phyloP scores from a whole-genome alignment of 805 yeast genomes.

The Clavispora santaluciae region DNA sequence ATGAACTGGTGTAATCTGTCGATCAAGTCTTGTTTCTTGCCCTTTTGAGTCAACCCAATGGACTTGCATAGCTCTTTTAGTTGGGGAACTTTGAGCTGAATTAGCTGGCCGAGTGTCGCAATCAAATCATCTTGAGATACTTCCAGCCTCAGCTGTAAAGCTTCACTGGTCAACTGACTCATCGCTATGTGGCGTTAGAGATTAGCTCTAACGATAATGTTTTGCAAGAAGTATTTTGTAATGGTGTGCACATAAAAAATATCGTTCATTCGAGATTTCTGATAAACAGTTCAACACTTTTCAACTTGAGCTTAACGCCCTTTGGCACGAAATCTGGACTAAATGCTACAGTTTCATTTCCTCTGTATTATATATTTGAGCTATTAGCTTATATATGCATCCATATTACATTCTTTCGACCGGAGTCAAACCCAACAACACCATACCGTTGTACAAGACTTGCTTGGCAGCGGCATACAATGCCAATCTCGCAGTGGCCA shows the following conservation, averaged over 20 bases:
- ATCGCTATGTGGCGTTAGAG: neutral
- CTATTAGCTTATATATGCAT: neutral
- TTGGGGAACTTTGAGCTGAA: conserved; percentile 43
- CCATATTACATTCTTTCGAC: conserved; percentile 84
- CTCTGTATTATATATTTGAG: neutral
- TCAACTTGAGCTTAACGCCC: no score
- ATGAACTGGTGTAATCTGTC: conserved; percentile 49
- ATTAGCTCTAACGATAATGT: neutral
- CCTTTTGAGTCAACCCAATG: conserved; percentile 45
- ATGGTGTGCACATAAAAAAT: neutral
- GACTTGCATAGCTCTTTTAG: conserved; percentile 51
- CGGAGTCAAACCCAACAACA: conserved; percentile 89
- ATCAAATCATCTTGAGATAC: conserved; percentile 9
- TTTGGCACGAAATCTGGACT: no score
- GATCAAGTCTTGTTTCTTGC: conserved; percentile 58
- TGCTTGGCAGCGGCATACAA: conserved; percentile 86
- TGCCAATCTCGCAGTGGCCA: conserved; percentile 89
- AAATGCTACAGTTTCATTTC: neutral
- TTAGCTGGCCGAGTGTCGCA: conserved; percentile 27
- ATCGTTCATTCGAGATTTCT: neutral
- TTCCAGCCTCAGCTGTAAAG: conserved; percentile 1
- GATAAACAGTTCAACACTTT: no score
- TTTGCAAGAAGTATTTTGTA: conserved; percentile 1
- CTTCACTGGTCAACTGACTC: conserved; percentile 3
- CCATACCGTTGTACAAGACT: conserved; percentile 86